phyloP scores from a whole-genome alignment of 2,329 filamentous ascomycete genomes.

The Cordyceps sp. region DNA sequence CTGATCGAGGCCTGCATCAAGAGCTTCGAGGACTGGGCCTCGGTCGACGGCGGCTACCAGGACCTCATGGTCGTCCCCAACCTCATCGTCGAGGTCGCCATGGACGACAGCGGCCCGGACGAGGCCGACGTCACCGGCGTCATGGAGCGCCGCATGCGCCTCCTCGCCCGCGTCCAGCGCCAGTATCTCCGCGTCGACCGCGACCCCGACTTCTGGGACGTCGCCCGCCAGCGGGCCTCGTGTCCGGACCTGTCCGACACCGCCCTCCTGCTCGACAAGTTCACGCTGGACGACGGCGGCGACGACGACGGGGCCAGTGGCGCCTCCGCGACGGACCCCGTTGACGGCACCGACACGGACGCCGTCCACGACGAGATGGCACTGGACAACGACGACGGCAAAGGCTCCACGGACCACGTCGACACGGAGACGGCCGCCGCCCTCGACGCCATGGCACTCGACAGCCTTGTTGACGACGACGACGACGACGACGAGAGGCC shows the following conservation, averaged over 20 bases:
- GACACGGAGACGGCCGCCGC: too few species aligned
- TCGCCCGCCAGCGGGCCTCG: conserved; percentile 5
- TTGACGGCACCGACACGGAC: too few species aligned
- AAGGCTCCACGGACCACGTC: too few species aligned
- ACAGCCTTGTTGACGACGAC: too few species aligned
- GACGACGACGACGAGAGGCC: too few species aligned
- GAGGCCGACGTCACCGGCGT: conserved; percentile 15
- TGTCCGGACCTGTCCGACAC: neutral
- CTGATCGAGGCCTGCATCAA: conserved; percentile 18
- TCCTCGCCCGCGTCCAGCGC: conserved; percentile 18
- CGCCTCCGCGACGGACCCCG: too few species aligned
- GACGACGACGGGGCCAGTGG: neutral
- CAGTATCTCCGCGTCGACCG: conserved; percentile 15
- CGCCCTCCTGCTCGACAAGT: conserved; percentile 3
- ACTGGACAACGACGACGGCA: too few species aligned
- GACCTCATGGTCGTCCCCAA: conserved; percentile 20
- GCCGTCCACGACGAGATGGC: too few species aligned
- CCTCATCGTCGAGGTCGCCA: conserved; percentile 19
- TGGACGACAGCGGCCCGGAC: conserved; percentile 11
- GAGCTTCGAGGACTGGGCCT: conserved; percentile 21
- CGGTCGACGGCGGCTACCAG: conserved; percentile 21
- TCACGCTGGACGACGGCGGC: neutral
- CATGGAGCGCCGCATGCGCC: conserved; percentile 18
- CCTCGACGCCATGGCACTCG: too few species aligned
- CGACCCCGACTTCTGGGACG: conserved; percentile 14